Evolutionary conservation across 1,139 yeast species (phyloP), one percentile per base, ranked within the genome.

Genomic region (Taiozyma sp.): DNA sequence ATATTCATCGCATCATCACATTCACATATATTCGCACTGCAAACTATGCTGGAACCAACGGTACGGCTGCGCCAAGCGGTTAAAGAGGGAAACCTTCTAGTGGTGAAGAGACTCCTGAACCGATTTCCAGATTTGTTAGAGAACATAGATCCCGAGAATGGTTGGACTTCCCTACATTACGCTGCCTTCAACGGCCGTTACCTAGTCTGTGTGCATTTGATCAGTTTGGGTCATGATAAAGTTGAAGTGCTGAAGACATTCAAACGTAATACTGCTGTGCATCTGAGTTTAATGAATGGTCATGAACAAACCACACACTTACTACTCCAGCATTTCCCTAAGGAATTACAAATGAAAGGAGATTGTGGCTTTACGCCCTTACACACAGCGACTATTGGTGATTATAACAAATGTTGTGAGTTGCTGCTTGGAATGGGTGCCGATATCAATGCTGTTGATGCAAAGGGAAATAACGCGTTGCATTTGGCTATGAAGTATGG

Each of bases 81-180:
- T 19, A 73, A 77, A 7, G 77, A 78, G 49, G 95, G 95, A 39
- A 86, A 88, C 58, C 72, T 85, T 26, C 76, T 84, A 29, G 85
- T 88, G 29, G 93, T 88, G 39, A 78, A 81, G 58, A 76, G 96
- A 34, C 71, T 93, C 11, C 68, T 91, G 16, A 74, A 77, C 49
- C 74, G 95, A 47, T 87, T 78, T 62, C 97, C 97, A 0, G 87
- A 83, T 40, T 72, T 90, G 45, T 72, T 95, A 68, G 81, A 85
- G 50, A 88, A 90, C 63, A 75, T 82, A 24, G 91, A 93, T 64
- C 73, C 83, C 14, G 53, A 72, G 43, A 81, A 85, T 59, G 98
- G 98, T 1, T 91, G 97, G 97, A 77, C 88, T 43, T 87, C 89
- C 48, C 74, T 91, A 46, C 98, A 91, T 68, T 90, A 89, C 67